Evolutionary conservation across 2,329 filamentous ascomycete species (phyloP), one percentile per base, ranked within the genome.

Genomic region (Paracamarosporium sp.): DNA sequence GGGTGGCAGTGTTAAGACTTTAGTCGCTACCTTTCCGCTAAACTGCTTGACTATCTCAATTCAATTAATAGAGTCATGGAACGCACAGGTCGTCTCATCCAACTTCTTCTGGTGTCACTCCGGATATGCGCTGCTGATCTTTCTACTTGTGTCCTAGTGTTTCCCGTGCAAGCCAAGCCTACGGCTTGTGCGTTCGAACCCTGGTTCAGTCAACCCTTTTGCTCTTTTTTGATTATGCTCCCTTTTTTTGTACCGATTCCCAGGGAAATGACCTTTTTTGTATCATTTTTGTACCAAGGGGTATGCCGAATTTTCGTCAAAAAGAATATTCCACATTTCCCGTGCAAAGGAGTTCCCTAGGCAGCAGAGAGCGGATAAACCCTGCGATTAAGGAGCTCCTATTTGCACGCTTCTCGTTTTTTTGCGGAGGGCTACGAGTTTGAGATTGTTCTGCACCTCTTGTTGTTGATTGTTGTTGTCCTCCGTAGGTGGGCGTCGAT

Each of bases 31-130:
- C 24, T 54, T 53, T 17, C 55, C 35, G 55, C 41, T 53, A 28
- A 61, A 46, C 25, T 63, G 45, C 30, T 47, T 63, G 3, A 47
- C 44, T 56, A 61, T 63, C 45, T 63, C 31, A 38, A 59, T 61
- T 15, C 27, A 35, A 56, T 63, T 28, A 46, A 63, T 55, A n/a
- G 35, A 50, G 45, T 58, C 25, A 36, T 63, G 30, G 35, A 63
- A 63, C 2, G 50, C 20, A 20, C 38, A 25, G 47, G 60, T 60
- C 3, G 47, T 46, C 15, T 25, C 24, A 31, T 45, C 35, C 25
- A 63, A 40, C 17, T 27, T 17, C 40, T 57, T 11, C 38, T 36
- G 25, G 44, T 33, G n/a, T 22, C 60, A 44, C 41, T 44, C 53
- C 24, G 53, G 7, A n/a, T 50, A 50, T 1, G 31, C 60, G 15